phyloP scores from a whole-genome alignment of 306 rosid genomes.

The Acmispon strigosus region DNA sequence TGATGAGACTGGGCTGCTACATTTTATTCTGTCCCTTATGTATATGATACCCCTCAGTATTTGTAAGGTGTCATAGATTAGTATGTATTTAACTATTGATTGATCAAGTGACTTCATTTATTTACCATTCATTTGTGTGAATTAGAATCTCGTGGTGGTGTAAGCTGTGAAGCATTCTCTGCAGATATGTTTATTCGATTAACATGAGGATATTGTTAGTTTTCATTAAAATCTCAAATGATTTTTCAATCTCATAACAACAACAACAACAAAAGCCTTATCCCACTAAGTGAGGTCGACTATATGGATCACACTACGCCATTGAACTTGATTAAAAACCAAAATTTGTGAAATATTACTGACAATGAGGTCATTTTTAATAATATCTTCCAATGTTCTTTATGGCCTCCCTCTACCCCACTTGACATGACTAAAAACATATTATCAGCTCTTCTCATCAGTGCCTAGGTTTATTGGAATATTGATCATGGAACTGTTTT shows the following conservation, averaged over 20 bases:
- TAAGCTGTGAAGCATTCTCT: not conserved
- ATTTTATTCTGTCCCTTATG: not conserved
- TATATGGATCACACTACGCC: too few species aligned
- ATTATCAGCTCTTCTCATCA: too few species aligned
- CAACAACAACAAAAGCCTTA: too few species aligned
- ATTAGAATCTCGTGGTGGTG: not conserved
- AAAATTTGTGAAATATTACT: too few species aligned
- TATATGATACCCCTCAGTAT: not conserved
- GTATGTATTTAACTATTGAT: not conserved
- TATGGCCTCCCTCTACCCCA: too few species aligned
- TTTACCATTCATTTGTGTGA: not conserved
- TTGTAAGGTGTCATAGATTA: not conserved
- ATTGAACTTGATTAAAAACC: too few species aligned
- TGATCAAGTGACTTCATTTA: not conserved
- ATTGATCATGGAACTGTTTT: not conserved
- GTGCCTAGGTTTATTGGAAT: conserved; percentile 1
- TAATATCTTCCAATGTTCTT: too few species aligned
- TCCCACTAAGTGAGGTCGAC: too few species aligned
- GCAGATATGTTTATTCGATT: not conserved
- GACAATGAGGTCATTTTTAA: too few species aligned
- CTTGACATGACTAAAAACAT: too few species aligned
- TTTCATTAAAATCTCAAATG: not conserved
- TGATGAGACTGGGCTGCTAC: conserved; percentile 14
- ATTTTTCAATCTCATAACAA: not conserved
- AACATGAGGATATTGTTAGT: not conserved